Conservation (phyloP, 2,329 filamentous ascomycete genomes). For the Aspergillus chevalieri region DNA sequence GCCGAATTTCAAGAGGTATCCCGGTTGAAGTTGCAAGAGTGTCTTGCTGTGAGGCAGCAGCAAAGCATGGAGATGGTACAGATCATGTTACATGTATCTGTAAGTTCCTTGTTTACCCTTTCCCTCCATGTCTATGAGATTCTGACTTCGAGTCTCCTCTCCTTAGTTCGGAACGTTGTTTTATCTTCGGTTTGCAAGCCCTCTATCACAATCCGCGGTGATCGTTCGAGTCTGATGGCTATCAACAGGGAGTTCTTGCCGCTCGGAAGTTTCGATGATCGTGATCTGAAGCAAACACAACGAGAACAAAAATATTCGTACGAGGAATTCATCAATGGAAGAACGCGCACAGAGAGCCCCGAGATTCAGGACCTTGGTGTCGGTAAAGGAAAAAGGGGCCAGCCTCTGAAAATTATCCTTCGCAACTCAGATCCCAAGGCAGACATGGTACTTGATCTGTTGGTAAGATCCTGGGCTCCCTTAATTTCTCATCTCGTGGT, state of each 20-base stretch:
- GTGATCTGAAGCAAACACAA: slow-evolving; percentile 23
- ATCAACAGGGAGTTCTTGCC: slow-evolving; percentile 27
- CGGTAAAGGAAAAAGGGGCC: slow-evolving; percentile 18
- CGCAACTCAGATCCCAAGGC: slow-evolving; percentile 35
- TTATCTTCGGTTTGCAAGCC: slow-evolving; percentile 26
- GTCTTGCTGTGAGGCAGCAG: slow-evolving; percentile 26
- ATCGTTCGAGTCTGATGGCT: slow-evolving; percentile 10
- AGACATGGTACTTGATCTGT: slow-evolving; percentile 42
- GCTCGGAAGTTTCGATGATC: slow-evolving; percentile 29
- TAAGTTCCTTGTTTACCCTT: slow-evolving; percentile 20
- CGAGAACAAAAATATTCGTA: slow-evolving; percentile 21
- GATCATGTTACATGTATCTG: slow-evolving; percentile 43
- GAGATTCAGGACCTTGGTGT: slow-evolving; percentile 8
- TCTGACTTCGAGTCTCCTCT: slow-evolving; percentile 5
- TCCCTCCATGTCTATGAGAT: slow-evolving; percentile 1
- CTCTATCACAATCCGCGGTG: neutral
- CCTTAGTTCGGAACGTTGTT: slow-evolving; percentile 30
- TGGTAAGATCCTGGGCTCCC: slow-evolving; percentile 32
- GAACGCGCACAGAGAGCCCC: slow-evolving; percentile 5
- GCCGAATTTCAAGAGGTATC: slow-evolving; percentile 6
- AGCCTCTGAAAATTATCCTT: slow-evolving; percentile 36
- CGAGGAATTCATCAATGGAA: slow-evolving; percentile 20
- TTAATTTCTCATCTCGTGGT: neutral
- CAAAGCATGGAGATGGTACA: slow-evolving; percentile 45
- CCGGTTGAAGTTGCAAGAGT: slow-evolving; percentile 7